These are phyloP conservation scores for Juncus effusus DNA, from an alignment of 176 grass and related monocot species.

Conservation along the genomic window DNA sequence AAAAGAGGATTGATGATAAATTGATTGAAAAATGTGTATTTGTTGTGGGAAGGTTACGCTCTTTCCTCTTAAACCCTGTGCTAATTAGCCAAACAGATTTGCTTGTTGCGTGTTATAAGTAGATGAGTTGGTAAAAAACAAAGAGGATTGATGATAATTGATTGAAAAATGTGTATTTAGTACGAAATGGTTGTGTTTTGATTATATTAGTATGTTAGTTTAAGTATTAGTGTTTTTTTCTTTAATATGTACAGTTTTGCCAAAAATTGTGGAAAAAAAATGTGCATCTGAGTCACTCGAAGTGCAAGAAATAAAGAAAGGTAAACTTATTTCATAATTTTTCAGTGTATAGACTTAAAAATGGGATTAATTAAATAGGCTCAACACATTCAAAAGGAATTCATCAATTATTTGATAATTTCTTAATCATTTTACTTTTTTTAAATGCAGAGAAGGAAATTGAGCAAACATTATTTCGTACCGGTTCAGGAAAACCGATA, in stretches of 20 bases:
- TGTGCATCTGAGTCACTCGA: conserved; percentile 2
- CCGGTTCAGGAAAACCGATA: conserved; percentile 34
- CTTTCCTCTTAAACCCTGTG: not conserved
- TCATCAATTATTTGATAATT: not conserved
- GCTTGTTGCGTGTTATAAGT: not conserved
- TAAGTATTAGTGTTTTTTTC: not conserved
- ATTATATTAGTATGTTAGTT: not conserved
- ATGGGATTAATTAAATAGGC: not conserved
- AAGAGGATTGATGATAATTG: not conserved
- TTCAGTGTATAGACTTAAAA: conserved; percentile 3
- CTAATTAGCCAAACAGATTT: no score
- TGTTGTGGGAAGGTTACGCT: no score
- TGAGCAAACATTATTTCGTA: conserved; percentile 42
- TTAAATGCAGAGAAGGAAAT: not conserved
- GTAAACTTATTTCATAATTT: not conserved
- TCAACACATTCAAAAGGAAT: conserved; percentile 3
- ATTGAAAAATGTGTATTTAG: not conserved
- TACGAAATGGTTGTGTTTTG: not conserved
- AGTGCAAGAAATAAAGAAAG: not conserved
- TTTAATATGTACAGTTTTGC: conserved; percentile 20
- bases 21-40: not conserved
- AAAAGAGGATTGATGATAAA: not conserved
- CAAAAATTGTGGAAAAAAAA: conserved; percentile 22
- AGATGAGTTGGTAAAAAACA: not conserved
- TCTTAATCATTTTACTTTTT: conserved; percentile 8